Evolutionary conservation across 192 early-diverging fungal species (phyloP), one percentile per base, ranked within the genome.

Genomic region (Coemansia sp.): DNA sequence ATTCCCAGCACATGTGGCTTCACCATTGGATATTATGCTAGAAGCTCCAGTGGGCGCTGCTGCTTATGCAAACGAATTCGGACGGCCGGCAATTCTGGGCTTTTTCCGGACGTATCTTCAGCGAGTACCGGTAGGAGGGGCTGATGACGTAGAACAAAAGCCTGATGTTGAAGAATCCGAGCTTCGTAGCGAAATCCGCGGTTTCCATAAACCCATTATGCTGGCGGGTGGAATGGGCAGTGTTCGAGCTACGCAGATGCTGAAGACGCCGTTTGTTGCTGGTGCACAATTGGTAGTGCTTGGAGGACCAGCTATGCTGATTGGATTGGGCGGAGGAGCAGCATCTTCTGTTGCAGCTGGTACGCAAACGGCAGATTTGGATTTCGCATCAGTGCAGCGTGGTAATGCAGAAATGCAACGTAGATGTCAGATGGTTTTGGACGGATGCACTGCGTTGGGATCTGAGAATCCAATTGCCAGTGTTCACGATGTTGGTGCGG

Each of bases 181-280:
- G 30, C 68, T 75, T 29, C 69, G 66, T 57, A 66, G 63, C 51
- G 95, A 95, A 74, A 71, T 92, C 65, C 90, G 96, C 59, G 97
- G 97, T 7, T 99, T 94, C 84, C 96, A 98, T 82, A 99, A 99
- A 82, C 97, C 97, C 19, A 98, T 99, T 66, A 99, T 98, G 97
- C 88, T 99, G 65, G 96, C 97, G 19, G 97, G 97, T 68, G 97
- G 97, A 54, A 83, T 98, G 63, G 97, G 97, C 66, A 91, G 90
- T 39, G 89, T 99, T 53, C 89, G 95, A 29, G 91, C 92, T 50
- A 85, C 88, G 84, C 95, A 98, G 46, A 88, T 95, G 54, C 87
- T 87, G 59, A 99, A 99, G 82, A 84, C 89, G 66, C 82, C 87
- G 59, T 97, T 99, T 64, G 71, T 80, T 6, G 87, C 93, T 2